These are phyloP conservation scores for Hymenochaete sp. DNA, from an alignment of 1,284 basidiomycete species.

Conservation along the genomic window DNA sequence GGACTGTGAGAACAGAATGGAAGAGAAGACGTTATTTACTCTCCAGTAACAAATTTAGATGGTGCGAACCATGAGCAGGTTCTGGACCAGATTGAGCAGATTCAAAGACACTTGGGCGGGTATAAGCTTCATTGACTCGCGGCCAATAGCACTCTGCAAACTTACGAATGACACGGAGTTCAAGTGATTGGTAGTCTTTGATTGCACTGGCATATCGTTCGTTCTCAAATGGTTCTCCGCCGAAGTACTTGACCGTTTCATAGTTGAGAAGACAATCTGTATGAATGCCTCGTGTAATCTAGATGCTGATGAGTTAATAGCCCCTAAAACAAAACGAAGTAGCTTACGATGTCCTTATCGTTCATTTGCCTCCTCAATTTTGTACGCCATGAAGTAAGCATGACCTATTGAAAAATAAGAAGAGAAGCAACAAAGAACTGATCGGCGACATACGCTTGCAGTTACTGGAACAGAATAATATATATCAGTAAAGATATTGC, in stretches of 20 bases:
- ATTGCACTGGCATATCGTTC: constrained; percentile 67
- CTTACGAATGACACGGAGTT: constrained; percentile 67
- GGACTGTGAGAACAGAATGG: constrained; percentile 34
- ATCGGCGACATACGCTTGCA: constrained; percentile 40
- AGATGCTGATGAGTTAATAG: not conserved
- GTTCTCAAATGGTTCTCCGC: constrained; percentile 73
- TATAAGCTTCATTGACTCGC: not conserved
- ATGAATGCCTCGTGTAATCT: constrained; percentile 69
- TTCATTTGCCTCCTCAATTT: constrained; percentile 68
- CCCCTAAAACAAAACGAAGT: too few species aligned
- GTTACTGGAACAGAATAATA: constrained; percentile 35
- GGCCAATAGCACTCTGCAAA: constrained; percentile 13
- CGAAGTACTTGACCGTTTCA: constrained; percentile 81
- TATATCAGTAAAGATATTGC: not conserved
- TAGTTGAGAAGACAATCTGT: constrained; percentile 77
- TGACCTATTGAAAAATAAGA: constrained; percentile 17
- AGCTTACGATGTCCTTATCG: constrained; percentile 57
- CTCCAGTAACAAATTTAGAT: not conserved
- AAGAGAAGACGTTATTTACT: not conserved
- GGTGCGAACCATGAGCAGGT: constrained; percentile 61
- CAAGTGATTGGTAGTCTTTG: constrained; percentile 65
- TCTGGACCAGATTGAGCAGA: constrained; percentile 67
- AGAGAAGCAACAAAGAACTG: not conserved
- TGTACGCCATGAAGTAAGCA: constrained; percentile 66
- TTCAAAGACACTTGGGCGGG: constrained; percentile 53